Percentiles rank a stretch among this genome's conserved stretches.
Evolutionary conservation across 306 rosid genomes (phyloP).

Genomic region (Rosa persica): DNA sequence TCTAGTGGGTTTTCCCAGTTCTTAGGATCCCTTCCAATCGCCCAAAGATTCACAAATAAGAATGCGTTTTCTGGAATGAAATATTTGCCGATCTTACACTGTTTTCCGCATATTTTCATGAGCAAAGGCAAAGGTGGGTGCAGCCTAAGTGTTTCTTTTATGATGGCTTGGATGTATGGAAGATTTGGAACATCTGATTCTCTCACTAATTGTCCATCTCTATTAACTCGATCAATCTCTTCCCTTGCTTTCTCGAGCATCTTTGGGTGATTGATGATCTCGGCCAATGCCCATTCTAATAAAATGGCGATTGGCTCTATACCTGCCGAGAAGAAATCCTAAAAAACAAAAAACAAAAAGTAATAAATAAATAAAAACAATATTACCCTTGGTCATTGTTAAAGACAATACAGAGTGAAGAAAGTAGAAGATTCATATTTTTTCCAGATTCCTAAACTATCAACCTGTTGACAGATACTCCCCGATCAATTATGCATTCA

Average conservation of each 20-base stretch:
- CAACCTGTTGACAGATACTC: too few species aligned
- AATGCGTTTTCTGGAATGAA: too few species aligned
- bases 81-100: too few species aligned
- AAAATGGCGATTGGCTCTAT: constrained; percentile 37
- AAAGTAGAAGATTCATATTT: too few species aligned
- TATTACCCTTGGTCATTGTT: too few species aligned
- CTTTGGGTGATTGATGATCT: constrained; percentile 51
- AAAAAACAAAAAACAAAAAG: neutral
- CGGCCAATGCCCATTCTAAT: constrained; percentile 43
- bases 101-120: too few species aligned
- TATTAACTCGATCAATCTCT: constrained; percentile 42
- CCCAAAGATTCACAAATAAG: too few species aligned
- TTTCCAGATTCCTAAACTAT: too few species aligned
- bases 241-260: constrained; percentile 41
- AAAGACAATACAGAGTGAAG: neutral
- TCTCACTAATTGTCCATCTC: constrained; percentile 29
- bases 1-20: too few species aligned
- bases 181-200: constrained; percentile 51
- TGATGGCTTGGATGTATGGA: constrained; percentile 53
- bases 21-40: too few species aligned
- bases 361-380: too few species aligned
- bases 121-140: constrained; percentile 39
- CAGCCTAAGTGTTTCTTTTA: constrained; percentile 50
- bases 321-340: constrained; percentile 52
- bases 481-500: too few species aligned